Percentiles rank a stretch among this genome's conserved stretches.
Conservation (phyloP, 176 grass and related monocot species). For the Puccinellia tenuiflora region DNA sequence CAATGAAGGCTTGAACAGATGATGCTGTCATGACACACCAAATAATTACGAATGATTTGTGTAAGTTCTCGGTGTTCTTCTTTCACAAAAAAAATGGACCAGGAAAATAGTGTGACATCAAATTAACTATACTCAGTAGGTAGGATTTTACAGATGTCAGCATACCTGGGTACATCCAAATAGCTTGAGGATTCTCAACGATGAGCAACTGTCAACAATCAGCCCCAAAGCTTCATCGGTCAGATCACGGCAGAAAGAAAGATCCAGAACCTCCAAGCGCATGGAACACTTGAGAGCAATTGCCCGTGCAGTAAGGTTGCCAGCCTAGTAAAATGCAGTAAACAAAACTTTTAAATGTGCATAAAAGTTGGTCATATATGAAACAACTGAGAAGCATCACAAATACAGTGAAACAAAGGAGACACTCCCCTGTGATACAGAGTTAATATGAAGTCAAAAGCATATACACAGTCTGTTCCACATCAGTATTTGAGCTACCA, state of each 20-base stretch:
- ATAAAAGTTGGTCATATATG: neutral
- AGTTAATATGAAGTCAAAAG: neutral
- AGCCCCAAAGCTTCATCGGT: slow-evolving; percentile 79
- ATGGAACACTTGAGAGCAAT: slow-evolving; percentile 57
- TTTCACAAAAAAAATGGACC: neutral
- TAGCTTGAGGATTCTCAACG: slow-evolving; percentile 68
- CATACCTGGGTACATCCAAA: slow-evolving; percentile 97
- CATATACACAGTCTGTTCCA: neutral
- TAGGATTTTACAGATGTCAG: neutral
- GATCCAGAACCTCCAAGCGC: slow-evolving; percentile 63
- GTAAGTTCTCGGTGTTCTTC: neutral
- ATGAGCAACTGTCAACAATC: slow-evolving; percentile 65
- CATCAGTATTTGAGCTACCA: neutral
- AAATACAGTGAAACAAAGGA: neutral
- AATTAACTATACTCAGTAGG: neutral
- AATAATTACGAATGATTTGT: neutral
- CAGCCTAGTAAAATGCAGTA: slow-evolving; percentile 46
- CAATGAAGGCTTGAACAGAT: neutral
- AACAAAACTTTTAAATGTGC: neutral
- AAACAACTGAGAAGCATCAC: slow-evolving; percentile 14
- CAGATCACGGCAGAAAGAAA: slow-evolving; percentile 88
- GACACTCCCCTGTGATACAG: neutral
- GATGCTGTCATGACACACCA: neutral
- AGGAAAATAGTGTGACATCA: neutral
- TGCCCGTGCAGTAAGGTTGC: slow-evolving; percentile 69